Conservation (phyloP, 129 eudicot genomes). For the Tanacetum coccineum region DNA sequence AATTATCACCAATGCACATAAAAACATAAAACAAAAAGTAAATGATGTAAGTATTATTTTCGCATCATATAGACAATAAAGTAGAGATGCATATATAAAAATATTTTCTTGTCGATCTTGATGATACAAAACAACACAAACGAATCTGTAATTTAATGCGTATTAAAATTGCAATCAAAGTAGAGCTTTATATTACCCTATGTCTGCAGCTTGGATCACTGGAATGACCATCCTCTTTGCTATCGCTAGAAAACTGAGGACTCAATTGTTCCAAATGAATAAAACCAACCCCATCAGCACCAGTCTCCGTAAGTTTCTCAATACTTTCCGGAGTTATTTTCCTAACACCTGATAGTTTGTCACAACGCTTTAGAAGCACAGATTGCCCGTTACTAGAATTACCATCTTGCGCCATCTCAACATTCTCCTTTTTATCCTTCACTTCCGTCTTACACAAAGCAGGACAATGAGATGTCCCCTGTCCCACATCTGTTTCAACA, state of each 20-base stretch:
- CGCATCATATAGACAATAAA: too few relatives aligned
- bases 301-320: slow-evolving; percentile 12
- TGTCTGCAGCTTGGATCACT: slow-evolving; percentile 39
- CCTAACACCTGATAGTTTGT: slow-evolving; percentile 4
- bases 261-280: slow-evolving; percentile 42
- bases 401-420: slow-evolving; percentile 29
- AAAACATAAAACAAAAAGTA: too few relatives aligned
- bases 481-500: slow-evolving; percentile 24
- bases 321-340: slow-evolving; percentile 9
- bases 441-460: slow-evolving; percentile 11
- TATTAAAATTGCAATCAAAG: not conserved
- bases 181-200: slow-evolving; percentile 32
- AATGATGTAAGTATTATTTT: too few relatives aligned
- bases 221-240: slow-evolving; percentile 33
- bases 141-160: too few relatives aligned
- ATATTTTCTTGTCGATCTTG: too few relatives aligned
- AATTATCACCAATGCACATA: too few relatives aligned
- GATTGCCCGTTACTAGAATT: slow-evolving; percentile 36
- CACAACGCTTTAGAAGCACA: slow-evolving; percentile 7
- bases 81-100: too few relatives aligned
- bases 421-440: slow-evolving; percentile 20
- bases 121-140: too few relatives aligned
- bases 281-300: slow-evolving; percentile 27
- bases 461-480: not conserved
- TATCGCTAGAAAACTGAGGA: slow-evolving; percentile 44